These are phyloP conservation scores for Toxicodendron radicans DNA, from an alignment of 345 rosid species.

Conservation along the genomic window DNA sequence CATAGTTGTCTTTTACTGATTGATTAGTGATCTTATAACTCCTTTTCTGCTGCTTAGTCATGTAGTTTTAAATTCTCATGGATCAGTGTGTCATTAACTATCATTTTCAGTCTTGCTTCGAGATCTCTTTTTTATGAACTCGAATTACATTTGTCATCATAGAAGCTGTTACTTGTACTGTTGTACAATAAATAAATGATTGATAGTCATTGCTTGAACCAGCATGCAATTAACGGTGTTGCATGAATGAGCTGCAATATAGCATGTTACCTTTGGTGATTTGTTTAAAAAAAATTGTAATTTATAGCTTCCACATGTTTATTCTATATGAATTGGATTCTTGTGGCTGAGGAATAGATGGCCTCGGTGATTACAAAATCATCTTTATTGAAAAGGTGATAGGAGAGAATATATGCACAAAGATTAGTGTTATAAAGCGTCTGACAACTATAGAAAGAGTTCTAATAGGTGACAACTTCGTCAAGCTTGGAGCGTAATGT, in stretches of 20 bases:
- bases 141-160: slow-evolving; percentile 16
- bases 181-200: slow-evolving; percentile 19
- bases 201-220: slow-evolving; percentile 27
- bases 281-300: slow-evolving; percentile 6
- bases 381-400: slow-evolving; percentile 48
- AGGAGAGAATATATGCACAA: slow-evolving; percentile 57
- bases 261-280: slow-evolving; percentile 14
- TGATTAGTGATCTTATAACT: background rate
- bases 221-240: slow-evolving; percentile 28
- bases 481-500: slow-evolving; percentile 31
- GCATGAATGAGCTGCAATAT: slow-evolving; percentile 27
- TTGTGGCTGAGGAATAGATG: slow-evolving; percentile 33
- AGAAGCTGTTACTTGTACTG: slow-evolving; percentile 13
- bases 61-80: background rate
- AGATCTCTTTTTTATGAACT: slow-evolving; percentile 17
- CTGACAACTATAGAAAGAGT: slow-evolving; percentile 41
- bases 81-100: slow-evolving; percentile 8
- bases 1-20: too few relatives aligned
- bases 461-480: slow-evolving; percentile 33
- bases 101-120: slow-evolving; percentile 33
- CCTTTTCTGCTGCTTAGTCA: background rate
- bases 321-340: slow-evolving; percentile 46
- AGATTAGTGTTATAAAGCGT: slow-evolving; percentile 37
- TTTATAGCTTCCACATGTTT: slow-evolving; percentile 32
- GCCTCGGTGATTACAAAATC: slow-evolving; percentile 38